Evolutionary conservation across 192 early-diverging fungal genomes (phyloP).

Genomic region (Podila minutissima): DNA sequence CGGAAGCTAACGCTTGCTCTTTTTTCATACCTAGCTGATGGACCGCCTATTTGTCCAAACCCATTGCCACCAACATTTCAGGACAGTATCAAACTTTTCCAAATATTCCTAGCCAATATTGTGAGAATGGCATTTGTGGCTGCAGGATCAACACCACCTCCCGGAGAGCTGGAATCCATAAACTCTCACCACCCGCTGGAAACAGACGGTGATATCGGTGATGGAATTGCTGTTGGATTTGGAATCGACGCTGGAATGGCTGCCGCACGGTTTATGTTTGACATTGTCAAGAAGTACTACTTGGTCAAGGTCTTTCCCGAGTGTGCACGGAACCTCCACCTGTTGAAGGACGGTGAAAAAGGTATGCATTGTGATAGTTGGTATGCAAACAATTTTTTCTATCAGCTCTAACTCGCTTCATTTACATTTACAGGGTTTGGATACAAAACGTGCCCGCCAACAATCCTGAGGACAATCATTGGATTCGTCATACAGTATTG

Average conservation of each 20-base stretch:
- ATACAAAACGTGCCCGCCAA: conserved; percentile 74
- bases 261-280: conserved; percentile 74
- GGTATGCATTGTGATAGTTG: conserved; percentile 39
- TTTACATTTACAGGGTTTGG: conserved; percentile 54
- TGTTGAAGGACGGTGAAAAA: conserved; percentile 57
- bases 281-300: conserved; percentile 74
- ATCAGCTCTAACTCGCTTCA: not conserved
- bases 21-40: conserved; percentile 51
- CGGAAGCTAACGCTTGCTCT: not conserved
- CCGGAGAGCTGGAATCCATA: conserved; percentile 56
- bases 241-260: conserved; percentile 67
- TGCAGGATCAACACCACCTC: conserved; percentile 67
- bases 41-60: conserved; percentile 64
- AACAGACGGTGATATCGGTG: conserved; percentile 56
- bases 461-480: conserved; percentile 71
- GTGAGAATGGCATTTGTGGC: conserved; percentile 66
- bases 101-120: conserved; percentile 62
- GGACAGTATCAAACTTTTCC: conserved; percentile 60
- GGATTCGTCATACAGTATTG: conserved; percentile 74
- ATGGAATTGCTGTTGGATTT: conserved; percentile 68
- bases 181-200: conserved; percentile 63
- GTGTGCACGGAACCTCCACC: conserved; percentile 56
- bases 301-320: conserved; percentile 77
- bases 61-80: conserved; percentile 64
- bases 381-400: not conserved